Conservation (phyloP, 148 eudicot species). For the Tetragonia tetragonoides region DNA sequence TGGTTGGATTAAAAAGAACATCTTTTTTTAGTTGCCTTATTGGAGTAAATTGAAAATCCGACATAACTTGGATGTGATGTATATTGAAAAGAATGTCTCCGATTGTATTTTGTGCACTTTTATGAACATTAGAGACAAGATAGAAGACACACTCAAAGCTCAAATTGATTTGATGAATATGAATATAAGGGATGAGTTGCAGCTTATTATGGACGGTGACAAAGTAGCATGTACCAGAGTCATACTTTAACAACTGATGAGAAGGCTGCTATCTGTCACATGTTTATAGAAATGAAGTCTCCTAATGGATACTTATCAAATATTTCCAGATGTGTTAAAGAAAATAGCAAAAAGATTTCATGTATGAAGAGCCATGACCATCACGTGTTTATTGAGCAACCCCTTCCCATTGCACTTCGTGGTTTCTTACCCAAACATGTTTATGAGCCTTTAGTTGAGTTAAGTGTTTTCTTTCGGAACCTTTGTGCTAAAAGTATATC, state of each 20-base stretch:
- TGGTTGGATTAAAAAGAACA: not conserved
- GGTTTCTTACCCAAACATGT: not conserved
- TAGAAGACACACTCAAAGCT: not conserved
- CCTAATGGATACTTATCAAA: constrained; percentile 12
- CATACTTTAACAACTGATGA: not conserved
- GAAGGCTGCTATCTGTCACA: not conserved
- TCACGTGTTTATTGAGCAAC: constrained; percentile 9
- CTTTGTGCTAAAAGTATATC: not conserved
- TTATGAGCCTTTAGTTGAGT: not conserved
- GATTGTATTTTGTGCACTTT: not conserved
- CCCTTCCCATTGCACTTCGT: constrained; percentile 7
- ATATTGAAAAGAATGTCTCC: not conserved
- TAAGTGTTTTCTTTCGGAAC: not conserved
- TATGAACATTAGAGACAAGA: not conserved
- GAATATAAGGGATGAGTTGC: not conserved
- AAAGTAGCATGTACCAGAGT: not conserved
- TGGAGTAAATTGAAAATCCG: no score
- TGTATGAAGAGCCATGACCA: constrained; percentile 13
- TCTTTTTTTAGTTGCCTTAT: no score
- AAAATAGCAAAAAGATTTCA: constrained; percentile 3
- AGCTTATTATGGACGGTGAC: not conserved
- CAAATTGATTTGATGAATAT: no score
- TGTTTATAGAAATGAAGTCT: constrained; percentile 4
- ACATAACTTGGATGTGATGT: not conserved
- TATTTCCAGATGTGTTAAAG: constrained; percentile 8